Evolutionary conservation across 352 stramenopile species (phyloP).

Genomic region (Globisporangium camurandrum): DNA sequence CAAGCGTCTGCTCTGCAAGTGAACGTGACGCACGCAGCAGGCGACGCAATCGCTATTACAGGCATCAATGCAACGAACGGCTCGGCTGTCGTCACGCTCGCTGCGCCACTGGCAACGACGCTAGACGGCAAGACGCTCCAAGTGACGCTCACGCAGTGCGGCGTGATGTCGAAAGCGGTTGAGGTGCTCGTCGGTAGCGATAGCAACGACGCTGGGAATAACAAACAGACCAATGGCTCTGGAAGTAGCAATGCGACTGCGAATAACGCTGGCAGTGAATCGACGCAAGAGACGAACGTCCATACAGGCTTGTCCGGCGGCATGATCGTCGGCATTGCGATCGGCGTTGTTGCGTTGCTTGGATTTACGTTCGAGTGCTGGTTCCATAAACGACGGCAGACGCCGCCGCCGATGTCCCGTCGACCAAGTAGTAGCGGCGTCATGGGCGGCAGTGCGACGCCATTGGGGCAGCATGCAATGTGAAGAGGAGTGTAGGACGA

Average conservation of each 20-base stretch:
- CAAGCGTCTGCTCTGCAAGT: slow-evolving; percentile 21
- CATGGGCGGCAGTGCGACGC: slow-evolving; percentile 2
- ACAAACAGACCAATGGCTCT: not conserved
- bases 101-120: slow-evolving; percentile 21
- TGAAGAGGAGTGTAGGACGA: too few species aligned
- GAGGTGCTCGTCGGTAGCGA: slow-evolving; percentile 16
- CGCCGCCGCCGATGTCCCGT: slow-evolving; percentile 2
- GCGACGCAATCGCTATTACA: slow-evolving; percentile 4
- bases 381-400: slow-evolving; percentile 63
- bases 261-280: too few species aligned
- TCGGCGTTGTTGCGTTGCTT: slow-evolving; percentile 48
- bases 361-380: slow-evolving; percentile 70
- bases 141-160: slow-evolving; percentile 45
- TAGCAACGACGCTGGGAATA: slow-evolving; percentile 7
- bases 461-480: slow-evolving; percentile 1
- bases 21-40: slow-evolving; percentile 17
- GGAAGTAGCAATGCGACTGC: not conserved
- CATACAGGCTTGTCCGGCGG: slow-evolving; percentile 54
- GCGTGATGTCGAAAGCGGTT: slow-evolving; percentile 18
- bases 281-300: slow-evolving; percentile 42
- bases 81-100: slow-evolving; percentile 30
- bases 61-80: slow-evolving; percentile 27
- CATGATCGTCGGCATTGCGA: slow-evolving; percentile 60
- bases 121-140: slow-evolving; percentile 23
- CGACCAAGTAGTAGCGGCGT: too few species aligned